Conservation (phyloP, 176 grass and related monocot species). For the Paspalum notatum region DNA sequence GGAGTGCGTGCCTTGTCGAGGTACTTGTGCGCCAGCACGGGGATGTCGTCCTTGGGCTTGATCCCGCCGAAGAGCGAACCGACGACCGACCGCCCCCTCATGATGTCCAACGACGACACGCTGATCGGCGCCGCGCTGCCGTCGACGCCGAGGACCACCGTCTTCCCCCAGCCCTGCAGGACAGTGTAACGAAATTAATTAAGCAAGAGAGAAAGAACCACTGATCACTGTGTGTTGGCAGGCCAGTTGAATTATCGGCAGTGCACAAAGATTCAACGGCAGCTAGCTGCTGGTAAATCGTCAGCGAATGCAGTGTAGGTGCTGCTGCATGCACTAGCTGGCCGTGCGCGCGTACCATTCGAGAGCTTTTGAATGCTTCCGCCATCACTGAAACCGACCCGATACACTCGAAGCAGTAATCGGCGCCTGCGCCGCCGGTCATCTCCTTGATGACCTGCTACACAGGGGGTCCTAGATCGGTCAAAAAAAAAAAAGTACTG, state of each 20-base stretch:
- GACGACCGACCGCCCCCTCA: constrained; percentile 30
- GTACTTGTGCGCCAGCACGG: constrained; percentile 44
- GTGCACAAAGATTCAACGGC: neutral
- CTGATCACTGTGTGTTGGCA: too few species aligned
- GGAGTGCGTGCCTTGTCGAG: constrained; percentile 36
- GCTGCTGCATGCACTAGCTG: too few species aligned
- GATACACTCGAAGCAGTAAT: constrained; percentile 69
- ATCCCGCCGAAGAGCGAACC: constrained; percentile 57
- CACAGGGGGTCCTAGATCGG: neutral
- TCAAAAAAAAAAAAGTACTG: too few species aligned
- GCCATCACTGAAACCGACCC: constrained; percentile 45
- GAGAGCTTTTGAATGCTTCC: constrained; percentile 56
- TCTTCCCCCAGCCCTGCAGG: constrained; percentile 71
- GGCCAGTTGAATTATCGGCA: too few species aligned
- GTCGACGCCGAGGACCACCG: constrained; percentile 45
- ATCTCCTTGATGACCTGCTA: constrained; percentile 55
- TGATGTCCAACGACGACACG: constrained; percentile 7
- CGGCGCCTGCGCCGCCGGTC: constrained; percentile 50
- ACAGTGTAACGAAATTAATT: too few species aligned
- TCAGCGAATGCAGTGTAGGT: too few species aligned
- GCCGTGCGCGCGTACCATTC: neutral
- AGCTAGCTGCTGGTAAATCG: too few species aligned
- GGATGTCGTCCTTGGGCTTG: constrained; percentile 63
- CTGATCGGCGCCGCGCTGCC: neutral
- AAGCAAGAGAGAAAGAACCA: too few species aligned